Percentiles rank a stretch among this genome's conserved stretches.
Conservation (phyloP, 2,329 filamentous ascomycete genomes). For the Aspergillus spinulosporus region DNA sequence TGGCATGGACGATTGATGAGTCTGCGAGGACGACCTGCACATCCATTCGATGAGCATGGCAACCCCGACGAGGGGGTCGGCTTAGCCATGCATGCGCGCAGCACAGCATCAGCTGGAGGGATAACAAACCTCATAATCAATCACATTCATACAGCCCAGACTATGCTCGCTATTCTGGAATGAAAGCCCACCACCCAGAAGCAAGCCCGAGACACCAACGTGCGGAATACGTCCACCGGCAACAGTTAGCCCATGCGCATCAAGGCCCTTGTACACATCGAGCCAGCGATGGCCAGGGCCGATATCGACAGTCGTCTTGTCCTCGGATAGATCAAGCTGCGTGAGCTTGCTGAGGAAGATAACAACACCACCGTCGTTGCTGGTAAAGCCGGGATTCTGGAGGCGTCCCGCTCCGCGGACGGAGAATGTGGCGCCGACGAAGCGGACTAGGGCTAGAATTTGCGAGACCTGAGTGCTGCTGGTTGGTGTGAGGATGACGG, state of each 20-base stretch:
- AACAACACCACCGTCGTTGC: slow-evolving; percentile 42
- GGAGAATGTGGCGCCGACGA: slow-evolving; percentile 6
- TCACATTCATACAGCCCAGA: slow-evolving; percentile 14
- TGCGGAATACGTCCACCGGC: slow-evolving; percentile 47
- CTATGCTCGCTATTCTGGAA: slow-evolving; percentile 21
- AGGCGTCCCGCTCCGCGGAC: slow-evolving; percentile 18
- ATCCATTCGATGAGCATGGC: not conserved
- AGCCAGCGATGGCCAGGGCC: slow-evolving; percentile 51
- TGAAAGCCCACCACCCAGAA: slow-evolving; percentile 40
- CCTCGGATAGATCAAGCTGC: slow-evolving; percentile 33
- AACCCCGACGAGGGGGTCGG: no score
- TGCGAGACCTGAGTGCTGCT: slow-evolving; percentile 5
- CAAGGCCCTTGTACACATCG: slow-evolving; percentile 45
- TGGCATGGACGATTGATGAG: slow-evolving; percentile 18
- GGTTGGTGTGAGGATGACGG: slow-evolving; percentile 9
- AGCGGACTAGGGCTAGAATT: slow-evolving; percentile 5
- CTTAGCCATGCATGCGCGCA: not conserved
- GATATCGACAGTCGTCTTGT: slow-evolving; percentile 41
- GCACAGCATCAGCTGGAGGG: not conserved
- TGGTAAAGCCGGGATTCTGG: slow-evolving; percentile 20
- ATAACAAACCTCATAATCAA: slow-evolving; percentile 18
- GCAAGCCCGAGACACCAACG: slow-evolving; percentile 49
- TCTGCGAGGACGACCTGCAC: slow-evolving; percentile 21
- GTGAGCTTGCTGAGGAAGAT: slow-evolving; percentile 51
- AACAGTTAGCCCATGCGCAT: slow-evolving; percentile 42